A percentile compares a stretch with the other conserved stretches of the same genome.
phyloP scores from a whole-genome alignment of 352 stramenopile genomes.

The Halophytophthora polymorphica region DNA sequence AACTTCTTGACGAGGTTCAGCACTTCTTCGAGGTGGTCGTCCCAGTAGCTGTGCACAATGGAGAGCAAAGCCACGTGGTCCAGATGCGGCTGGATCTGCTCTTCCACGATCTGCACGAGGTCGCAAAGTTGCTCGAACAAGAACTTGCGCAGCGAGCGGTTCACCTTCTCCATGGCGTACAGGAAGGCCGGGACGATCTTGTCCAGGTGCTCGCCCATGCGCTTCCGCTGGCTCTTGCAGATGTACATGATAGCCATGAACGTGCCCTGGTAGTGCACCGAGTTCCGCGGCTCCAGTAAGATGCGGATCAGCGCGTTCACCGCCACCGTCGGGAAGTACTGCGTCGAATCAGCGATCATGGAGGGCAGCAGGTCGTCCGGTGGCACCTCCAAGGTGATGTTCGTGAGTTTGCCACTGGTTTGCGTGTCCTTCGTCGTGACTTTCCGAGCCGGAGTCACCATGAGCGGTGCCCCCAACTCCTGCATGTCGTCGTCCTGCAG shows the following conservation, averaged over 20 bases:
- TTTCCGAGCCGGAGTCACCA: slow-evolving; percentile 50
- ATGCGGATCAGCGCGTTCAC: slow-evolving; percentile 97
- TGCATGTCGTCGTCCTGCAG: slow-evolving; percentile 50
- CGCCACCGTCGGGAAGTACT: slow-evolving; percentile 97
- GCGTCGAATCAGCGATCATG: slow-evolving; percentile 83
- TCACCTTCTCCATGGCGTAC: slow-evolving; percentile 89
- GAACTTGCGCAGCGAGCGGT: slow-evolving; percentile 89
- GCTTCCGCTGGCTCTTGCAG: slow-evolving; percentile 94
- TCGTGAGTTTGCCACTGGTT: slow-evolving; percentile 59
- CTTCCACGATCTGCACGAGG: slow-evolving; percentile 95
- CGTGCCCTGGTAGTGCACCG: slow-evolving; percentile 95
- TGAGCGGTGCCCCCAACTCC: slow-evolving; percentile 37
- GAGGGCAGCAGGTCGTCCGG: slow-evolving; percentile 77
- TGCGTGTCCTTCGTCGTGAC: slow-evolving; percentile 72
- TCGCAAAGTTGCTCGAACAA: slow-evolving; percentile 96
- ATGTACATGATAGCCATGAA: slow-evolving; percentile 99
- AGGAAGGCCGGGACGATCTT: slow-evolving; percentile 98
- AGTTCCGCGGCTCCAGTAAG: slow-evolving; percentile 94
- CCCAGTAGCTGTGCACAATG: slow-evolving; percentile 83
- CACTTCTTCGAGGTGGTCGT: slow-evolving; percentile 94
- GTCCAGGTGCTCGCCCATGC: slow-evolving; percentile 94
- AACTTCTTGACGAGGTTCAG: slow-evolving; percentile 96
- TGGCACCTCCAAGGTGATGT: slow-evolving; percentile 58
- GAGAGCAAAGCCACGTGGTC: slow-evolving; percentile 81
- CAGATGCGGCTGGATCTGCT: slow-evolving; percentile 93